Evolutionary conservation across 1,284 basidiomycete genomes (phyloP), one percentile per base, ranked within the genome.

Genomic region (Sporisorium reilianum): DNA sequence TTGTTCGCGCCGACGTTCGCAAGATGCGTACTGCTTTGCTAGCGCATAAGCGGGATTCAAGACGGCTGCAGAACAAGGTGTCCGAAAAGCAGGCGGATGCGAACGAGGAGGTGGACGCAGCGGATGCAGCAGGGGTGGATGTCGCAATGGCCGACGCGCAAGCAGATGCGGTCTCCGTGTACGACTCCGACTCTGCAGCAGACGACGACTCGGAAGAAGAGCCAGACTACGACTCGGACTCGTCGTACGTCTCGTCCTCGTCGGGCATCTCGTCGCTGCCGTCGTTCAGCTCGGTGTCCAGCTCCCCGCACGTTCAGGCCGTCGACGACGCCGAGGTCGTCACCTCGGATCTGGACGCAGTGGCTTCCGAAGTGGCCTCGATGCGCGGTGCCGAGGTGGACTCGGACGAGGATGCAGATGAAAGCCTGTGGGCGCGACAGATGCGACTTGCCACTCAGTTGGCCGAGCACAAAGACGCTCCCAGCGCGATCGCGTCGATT

Each of bases 211-310:
- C 38, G 38, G n/a, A 42, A 0, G 51, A 48, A 12, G 55, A 53
- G 14, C 52, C 50, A 14, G 56, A 57, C 10, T 67, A 73, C 58
- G 61, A 64, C 2, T 74, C 71, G 18, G 71, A 74, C 41, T 74
- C 57, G 3, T 61, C 63, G 14, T 56, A 40, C 36, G 32, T 32
- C 2, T 58, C 62, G 2, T 55, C 56, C 1, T 59, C 56, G 1
- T 64, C 64, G 9, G 64, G 54, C 54, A 58, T 75, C 54, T 75
- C 72, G 2, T 75, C 72, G 11, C 51, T 75, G 9, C 72, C 72
- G 7, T 75, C 72, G 2, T 75, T 70, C 60, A 70, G 51, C 34
- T 70, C 72, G 5, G 54, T 62, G n/a, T 67, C 32, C 56, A 67
- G 56, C 54, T 68, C 71, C 25, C 71, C 71, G 5, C 45, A 34